phyloP scores from a whole-genome alignment of 768 basidiomycete species.

The Hygrophorus russula region DNA sequence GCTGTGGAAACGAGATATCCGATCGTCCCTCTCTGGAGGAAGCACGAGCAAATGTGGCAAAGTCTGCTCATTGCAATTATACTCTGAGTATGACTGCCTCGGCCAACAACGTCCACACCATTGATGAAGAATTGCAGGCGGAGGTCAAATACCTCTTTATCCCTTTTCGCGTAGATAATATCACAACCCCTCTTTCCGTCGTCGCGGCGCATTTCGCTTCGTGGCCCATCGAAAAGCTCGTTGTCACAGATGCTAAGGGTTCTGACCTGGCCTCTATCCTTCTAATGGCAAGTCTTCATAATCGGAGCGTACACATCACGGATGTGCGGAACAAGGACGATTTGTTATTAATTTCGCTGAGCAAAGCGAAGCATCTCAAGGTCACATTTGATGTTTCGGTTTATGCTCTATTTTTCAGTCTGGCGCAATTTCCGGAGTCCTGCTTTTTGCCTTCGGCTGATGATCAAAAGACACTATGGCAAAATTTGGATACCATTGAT shows the following conservation, averaged over 20 bases:
- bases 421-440: slow-evolving; percentile 58
- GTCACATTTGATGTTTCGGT: slow-evolving; percentile 96
- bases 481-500: slow-evolving; percentile 74
- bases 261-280: slow-evolving; percentile 90
- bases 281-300: slow-evolving; percentile 87
- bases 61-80: slow-evolving; percentile 77
- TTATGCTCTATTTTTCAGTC: slow-evolving; percentile 82
- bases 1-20: slow-evolving; percentile 47
- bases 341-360: slow-evolving; percentile 80
- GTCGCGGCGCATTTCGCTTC: slow-evolving; percentile 82
- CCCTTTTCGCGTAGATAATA: slow-evolving; percentile 46
- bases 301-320: slow-evolving; percentile 80
- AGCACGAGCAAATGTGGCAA: slow-evolving; percentile 52
- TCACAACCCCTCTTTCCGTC: slow-evolving; percentile 50
- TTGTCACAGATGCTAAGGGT: slow-evolving; percentile 87
- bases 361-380: slow-evolving; percentile 87
- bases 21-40: slow-evolving; percentile 59
- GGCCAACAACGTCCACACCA: slow-evolving; percentile 42
- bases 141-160: slow-evolving; percentile 84
- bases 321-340: slow-evolving; percentile 84
- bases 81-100: slow-evolving; percentile 74
- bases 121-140: slow-evolving; percentile 68
- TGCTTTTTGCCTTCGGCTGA: slow-evolving; percentile 56
- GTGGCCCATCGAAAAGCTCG: slow-evolving; percentile 88
- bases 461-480: slow-evolving; percentile 81